Conservation (phyloP, 164 flowering plant species). For the Cinnamomum micranthum region DNA sequence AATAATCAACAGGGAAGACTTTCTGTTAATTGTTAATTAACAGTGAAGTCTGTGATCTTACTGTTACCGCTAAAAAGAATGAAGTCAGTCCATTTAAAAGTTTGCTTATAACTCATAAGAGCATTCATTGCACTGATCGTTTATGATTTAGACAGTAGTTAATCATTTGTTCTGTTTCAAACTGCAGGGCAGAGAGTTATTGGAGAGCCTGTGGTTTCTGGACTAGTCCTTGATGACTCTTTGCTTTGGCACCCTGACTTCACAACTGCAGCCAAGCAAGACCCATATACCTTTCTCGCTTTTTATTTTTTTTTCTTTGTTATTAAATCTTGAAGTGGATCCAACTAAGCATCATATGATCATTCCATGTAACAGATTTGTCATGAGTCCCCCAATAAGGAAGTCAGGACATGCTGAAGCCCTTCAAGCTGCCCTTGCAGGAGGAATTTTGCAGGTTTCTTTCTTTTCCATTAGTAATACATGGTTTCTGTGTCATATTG, state of each 20-base stretch:
- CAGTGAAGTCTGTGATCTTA: too few species aligned
- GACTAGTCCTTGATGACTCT: slow-evolving; percentile 79
- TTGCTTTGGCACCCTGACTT: slow-evolving; percentile 90
- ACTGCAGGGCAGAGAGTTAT: slow-evolving; percentile 87
- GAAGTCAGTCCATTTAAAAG: too few species aligned
- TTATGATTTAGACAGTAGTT: neutral
- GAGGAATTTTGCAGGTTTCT: slow-evolving; percentile 78
- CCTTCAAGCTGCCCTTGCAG: slow-evolving; percentile 84
- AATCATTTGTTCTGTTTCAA: slow-evolving; percentile 9
- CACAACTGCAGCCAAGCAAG: slow-evolving; percentile 81
- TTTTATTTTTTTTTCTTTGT: neutral
- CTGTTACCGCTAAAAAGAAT: too few species aligned
- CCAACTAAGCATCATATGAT: neutral
- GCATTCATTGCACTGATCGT: neutral
- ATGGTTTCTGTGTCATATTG: neutral
- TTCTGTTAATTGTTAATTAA: too few species aligned
- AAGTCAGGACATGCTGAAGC: slow-evolving; percentile 80
- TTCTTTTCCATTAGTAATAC: neutral
- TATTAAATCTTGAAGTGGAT: neutral
- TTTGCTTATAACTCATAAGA: too few species aligned
- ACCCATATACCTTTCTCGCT: slow-evolving; percentile 1
- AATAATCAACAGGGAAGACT: too few species aligned
- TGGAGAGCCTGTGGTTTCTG: slow-evolving; percentile 91
- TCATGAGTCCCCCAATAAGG: slow-evolving; percentile 97
- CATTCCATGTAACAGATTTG: slow-evolving; percentile 60